A percentile compares a stretch with the other conserved stretches of the same genome.
phyloP scores from a whole-genome alignment of 192 early-diverging fungal species.

The Rhizoclosmatium sp. region DNA sequence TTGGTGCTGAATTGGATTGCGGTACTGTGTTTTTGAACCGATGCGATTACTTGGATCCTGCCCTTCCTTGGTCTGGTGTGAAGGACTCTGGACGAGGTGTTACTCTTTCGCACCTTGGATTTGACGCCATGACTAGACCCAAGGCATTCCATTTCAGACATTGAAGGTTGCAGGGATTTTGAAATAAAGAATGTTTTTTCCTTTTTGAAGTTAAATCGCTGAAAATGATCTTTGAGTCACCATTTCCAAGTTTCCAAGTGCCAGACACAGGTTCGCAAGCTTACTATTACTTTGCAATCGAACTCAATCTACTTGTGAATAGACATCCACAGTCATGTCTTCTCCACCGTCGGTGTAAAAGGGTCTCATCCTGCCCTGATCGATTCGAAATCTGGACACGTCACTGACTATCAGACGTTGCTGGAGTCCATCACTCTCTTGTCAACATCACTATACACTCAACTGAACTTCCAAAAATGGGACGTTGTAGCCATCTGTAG shows the following conservation, averaged over 20 bases:
- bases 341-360: not conserved
- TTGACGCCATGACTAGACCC: constrained; percentile 73
- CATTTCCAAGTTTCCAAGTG: too few relatives aligned
- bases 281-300: too few relatives aligned
- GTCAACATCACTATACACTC: constrained; percentile 57
- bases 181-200: too few relatives aligned
- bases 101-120: constrained; percentile 74
- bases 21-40: constrained; percentile 89
- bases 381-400: constrained; percentile 52
- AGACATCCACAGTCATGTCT: not conserved
- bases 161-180: not conserved
- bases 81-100: constrained; percentile 79
- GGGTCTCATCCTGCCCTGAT: constrained; percentile 50
- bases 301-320: not conserved
- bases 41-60: constrained; percentile 85
- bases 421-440: constrained; percentile 48
- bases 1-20: constrained; percentile 69
- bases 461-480: constrained; percentile 66
- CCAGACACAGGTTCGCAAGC: too few relatives aligned
- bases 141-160: constrained; percentile 70
- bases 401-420: constrained; percentile 57
- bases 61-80: constrained; percentile 78
- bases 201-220: too few relatives aligned
- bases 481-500: constrained; percentile 74
- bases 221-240: too few relatives aligned